Evolutionary conservation across 169 alveolate genomes (phyloP).

Genomic region (Eimeria falciformis): DNA sequence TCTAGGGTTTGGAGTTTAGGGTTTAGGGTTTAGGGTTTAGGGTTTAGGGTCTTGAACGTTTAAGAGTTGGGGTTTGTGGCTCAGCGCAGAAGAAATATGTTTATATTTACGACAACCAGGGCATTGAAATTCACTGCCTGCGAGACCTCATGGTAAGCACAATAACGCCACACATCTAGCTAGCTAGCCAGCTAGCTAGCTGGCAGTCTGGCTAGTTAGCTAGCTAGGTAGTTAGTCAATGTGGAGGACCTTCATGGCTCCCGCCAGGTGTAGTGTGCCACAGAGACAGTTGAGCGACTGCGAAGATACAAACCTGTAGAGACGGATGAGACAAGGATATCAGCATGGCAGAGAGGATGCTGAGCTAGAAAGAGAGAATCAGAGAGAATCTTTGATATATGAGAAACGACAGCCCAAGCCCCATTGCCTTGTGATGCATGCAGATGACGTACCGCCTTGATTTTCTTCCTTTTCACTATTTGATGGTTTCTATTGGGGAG

Average conservation of each 20-base stretch:
- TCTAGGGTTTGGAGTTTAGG: background rate
- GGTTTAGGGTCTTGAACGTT: background rate
- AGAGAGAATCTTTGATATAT: too few species aligned
- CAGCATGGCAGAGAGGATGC: too few species aligned
- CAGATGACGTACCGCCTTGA: slow-evolving; percentile 86
- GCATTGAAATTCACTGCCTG: slow-evolving; percentile 93
- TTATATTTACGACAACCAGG: slow-evolving; percentile 90
- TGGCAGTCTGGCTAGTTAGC: background rate
- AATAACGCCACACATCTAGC: background rate
- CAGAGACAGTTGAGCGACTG: too few species aligned
- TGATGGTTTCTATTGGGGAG: slow-evolving; percentile 90
- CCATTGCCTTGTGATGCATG: slow-evolving; percentile 1
- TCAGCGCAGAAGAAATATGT: slow-evolving; percentile 54
- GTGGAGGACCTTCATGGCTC: too few species aligned
- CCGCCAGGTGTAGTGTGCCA: too few species aligned
- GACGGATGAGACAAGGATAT: too few species aligned
- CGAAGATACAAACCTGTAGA: too few species aligned
- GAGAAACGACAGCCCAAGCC: too few species aligned
- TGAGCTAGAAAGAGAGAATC: too few species aligned
- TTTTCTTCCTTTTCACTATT: slow-evolving; percentile 93
- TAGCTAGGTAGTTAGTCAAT: background rate
- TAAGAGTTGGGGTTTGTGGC: background rate
- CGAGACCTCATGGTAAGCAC: slow-evolving; percentile 84
- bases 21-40: slow-evolving; percentile 33
- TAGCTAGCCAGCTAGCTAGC: background rate